Conservation (phyloP, 108 stramenopile genomes). For the Aurantiochytrium sp. region DNA sequence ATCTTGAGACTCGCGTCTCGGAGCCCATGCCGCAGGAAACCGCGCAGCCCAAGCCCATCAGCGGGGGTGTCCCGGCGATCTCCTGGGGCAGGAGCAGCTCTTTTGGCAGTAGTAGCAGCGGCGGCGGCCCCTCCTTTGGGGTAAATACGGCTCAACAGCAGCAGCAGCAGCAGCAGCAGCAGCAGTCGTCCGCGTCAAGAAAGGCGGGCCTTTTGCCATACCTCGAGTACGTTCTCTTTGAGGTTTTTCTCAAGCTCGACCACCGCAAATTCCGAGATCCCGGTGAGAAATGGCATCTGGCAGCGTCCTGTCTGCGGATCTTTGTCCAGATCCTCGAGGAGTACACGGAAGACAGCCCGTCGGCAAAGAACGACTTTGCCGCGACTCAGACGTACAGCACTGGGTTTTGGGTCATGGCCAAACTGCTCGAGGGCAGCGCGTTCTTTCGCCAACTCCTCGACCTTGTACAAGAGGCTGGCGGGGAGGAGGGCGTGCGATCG, state of each 20-base stretch:
- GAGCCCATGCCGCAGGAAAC: neutral
- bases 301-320: neutral
- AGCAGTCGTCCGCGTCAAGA: too few relatives aligned
- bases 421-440: neutral
- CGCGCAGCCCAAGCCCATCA: neutral
- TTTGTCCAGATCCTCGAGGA: neutral
- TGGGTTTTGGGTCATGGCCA: constrained; percentile 8
- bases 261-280: neutral
- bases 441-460: constrained; percentile 1
- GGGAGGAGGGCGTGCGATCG: neutral
- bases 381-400: neutral
- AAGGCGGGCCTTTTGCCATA: neutral
- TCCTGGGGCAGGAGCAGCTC: too few relatives aligned
- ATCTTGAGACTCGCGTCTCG: neutral
- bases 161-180: too few relatives aligned
- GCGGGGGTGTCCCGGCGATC: too few relatives aligned
- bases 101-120: too few relatives aligned
- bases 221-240: neutral
- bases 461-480: neutral
- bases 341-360: neutral
- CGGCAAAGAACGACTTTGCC: neutral
- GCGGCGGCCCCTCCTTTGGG: too few relatives aligned
- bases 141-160: too few relatives aligned
- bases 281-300: constrained; percentile 17
- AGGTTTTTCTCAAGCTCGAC: neutral